Evolutionary conservation across 805 yeast genomes (phyloP).

Genomic region (Candida oleophila): DNA sequence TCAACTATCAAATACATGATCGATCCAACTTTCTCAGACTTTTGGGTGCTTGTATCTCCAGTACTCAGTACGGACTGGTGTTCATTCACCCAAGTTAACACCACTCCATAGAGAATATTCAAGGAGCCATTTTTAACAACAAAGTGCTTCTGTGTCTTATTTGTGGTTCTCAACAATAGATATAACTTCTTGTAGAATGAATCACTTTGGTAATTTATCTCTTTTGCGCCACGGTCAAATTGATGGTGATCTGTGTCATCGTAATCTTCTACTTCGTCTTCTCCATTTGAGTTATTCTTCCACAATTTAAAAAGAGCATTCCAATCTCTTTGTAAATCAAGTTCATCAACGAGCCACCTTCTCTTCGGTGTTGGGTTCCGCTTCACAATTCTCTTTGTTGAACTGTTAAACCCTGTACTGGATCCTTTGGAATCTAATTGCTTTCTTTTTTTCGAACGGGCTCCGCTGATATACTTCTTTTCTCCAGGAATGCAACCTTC

Average conservation of each 20-base stretch:
- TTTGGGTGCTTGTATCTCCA: background rate
- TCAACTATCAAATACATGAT: constrained; percentile 52
- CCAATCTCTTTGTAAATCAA: constrained; percentile 50
- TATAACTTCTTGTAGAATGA: constrained; percentile 28
- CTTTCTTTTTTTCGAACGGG: constrained; percentile 23
- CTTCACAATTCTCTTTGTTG: constrained; percentile 11
- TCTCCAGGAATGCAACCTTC: constrained; percentile 60
- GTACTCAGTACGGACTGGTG: constrained; percentile 12
- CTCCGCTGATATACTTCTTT: constrained; percentile 26
- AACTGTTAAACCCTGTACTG: background rate
- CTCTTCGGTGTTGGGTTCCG: constrained; percentile 28
- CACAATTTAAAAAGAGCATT: constrained; percentile 44
- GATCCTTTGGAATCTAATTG: constrained; percentile 1
- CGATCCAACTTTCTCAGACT: constrained; percentile 33
- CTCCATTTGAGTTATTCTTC: constrained; percentile 34
- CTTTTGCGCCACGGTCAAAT: constrained; percentile 15
- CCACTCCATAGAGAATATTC: constrained; percentile 53
- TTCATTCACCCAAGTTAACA: constrained; percentile 51
- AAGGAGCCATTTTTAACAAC: constrained; percentile 57
- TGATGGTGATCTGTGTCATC: background rate
- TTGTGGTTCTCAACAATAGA: constrained; percentile 27
- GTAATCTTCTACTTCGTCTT: constrained; percentile 9
- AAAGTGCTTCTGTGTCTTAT: constrained; percentile 44
- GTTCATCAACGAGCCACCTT: constrained; percentile 59
- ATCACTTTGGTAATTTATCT: constrained; percentile 24